Base-by-base conservation (phyloP, 768 basidiomycete genomes). In the Mycena indigotica region DNA sequence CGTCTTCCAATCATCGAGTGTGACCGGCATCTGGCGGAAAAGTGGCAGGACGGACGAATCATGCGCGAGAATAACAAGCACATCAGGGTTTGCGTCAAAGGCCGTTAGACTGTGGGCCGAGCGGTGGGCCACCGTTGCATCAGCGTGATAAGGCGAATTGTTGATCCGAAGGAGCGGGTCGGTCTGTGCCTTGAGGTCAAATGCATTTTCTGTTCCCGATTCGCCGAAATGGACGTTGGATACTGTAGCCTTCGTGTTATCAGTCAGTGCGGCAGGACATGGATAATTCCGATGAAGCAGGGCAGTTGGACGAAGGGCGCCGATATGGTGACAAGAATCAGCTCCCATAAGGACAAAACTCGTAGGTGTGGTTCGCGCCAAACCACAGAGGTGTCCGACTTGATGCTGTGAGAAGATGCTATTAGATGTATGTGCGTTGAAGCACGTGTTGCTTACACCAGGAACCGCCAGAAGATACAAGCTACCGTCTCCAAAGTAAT, bases 51-150 rank as follows among this genome's bases (percentile, higher is more conserved):
- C 40, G 5, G 62, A 52, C 12, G 25, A 25, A 48, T 67, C 66
- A 40, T 67, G 66, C 40, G 66, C 62, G 0, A 61, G 41, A 3
- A 65, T 28, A 6, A 62, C 54, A 5, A 65, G 56, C 0, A 67
- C 57, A 30, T 66, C 61, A 12, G 57, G 57, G 19, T 65, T 57
- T 4, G 55, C 60, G 28, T 68, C 67, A 38, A 68, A 61, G 15
- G 44, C 40, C 8, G 49, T 30, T 3, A 66, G 3, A 24, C 58
- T 59, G 15, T 28, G 12, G 13, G 60, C 28, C 2, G 66, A 63
- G 19, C 28, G 40, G 13, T 52, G 52, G n/a, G 64, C 50, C 4
- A n/a, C 45, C 6, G 25, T n/a, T 13, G 50, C 28, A 44, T 65
- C 62, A 5, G 52, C 54, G 26, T 62, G 62, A 19, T 50, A 53